These are phyloP conservation scores for Coniochaeta sp. DNA, from an alignment of 2,329 filamentous ascomycete species.

Conservation along the genomic window DNA sequence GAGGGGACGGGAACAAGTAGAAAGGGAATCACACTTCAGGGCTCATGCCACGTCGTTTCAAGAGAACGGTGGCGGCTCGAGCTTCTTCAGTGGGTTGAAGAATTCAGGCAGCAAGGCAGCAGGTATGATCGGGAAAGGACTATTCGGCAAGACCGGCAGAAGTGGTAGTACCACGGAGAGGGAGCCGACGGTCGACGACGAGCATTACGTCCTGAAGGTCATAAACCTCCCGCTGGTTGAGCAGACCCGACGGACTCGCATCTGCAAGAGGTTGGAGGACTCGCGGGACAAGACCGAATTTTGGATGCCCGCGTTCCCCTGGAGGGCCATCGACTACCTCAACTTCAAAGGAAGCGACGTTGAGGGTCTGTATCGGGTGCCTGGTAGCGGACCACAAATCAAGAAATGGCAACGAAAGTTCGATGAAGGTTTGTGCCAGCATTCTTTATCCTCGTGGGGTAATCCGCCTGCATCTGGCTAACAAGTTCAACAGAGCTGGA, in stretches of 20 bases:
- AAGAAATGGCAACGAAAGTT: slow-evolving; percentile 92
- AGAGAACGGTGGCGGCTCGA: slow-evolving; percentile 48
- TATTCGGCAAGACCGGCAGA: slow-evolving; percentile 71
- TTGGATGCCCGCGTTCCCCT: slow-evolving; percentile 96
- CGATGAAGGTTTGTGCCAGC: slow-evolving; percentile 58
- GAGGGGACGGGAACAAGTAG: slow-evolving; percentile 32
- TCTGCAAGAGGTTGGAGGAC: slow-evolving; percentile 79
- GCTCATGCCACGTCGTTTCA: slow-evolving; percentile 44
- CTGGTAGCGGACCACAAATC: slow-evolving; percentile 82
- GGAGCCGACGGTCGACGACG: slow-evolving; percentile 62
- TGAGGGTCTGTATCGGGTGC: slow-evolving; percentile 87
- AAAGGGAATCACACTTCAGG: slow-evolving; percentile 35
- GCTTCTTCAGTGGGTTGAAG: slow-evolving; percentile 67
- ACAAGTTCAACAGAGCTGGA: slow-evolving; percentile 59
- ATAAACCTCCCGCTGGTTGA: slow-evolving; percentile 82
- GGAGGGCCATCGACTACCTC: slow-evolving; percentile 91
- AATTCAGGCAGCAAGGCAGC: slow-evolving; percentile 67
- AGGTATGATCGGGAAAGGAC: slow-evolving; percentile 72
- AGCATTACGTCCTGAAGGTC: slow-evolving; percentile 76
- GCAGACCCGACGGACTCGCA: slow-evolving; percentile 83
- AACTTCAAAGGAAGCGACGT: slow-evolving; percentile 93
- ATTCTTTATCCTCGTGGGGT: not conserved
- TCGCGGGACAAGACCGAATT: slow-evolving; percentile 95
- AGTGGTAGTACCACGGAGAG: slow-evolving; percentile 64
- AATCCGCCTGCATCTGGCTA: not conserved